Base-by-base conservation (phyloP, 106 monocot genomes). In the Phalaenopsis equestris region DNA sequence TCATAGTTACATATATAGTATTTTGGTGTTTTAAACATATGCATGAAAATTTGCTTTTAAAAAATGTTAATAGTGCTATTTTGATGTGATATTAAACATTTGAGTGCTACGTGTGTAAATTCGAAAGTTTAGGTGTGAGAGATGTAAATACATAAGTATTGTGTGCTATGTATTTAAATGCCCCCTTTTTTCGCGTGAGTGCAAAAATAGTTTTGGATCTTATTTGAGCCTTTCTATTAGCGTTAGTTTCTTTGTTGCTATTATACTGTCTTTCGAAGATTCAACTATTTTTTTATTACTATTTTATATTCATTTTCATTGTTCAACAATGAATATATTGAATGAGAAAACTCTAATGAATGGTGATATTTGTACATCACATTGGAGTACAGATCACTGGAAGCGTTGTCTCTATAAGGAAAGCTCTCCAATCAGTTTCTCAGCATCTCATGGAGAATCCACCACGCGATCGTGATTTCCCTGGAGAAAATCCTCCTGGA, bases 391-490 rank as follows among this genome's bases (percentile, higher is more conserved):
- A 89, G 89, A 78, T 89, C 24, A 70, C 73, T 38, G 89, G 89
- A 77, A 84, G 46, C 3, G 16, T 80, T 15, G 84, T 80, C 18
- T 89, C 89, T 41, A 85, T 87, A 18, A 87, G 75, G 73, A 90
- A 85, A 81, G 98, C 90, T 78, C 83, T 94, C 16, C 85, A 89
- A 79, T 81, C 82, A 38, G 88, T 99, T 48, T 89, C 92, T 58
- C 87, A 94, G 79, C 87, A 85, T 49, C 90, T 99, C 74, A 47
- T 93, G 8, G 88, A 92, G 37, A 87, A 90, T 75, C 97, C 89
- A 75, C 87, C 92, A 45, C 90, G 89, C 49, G 90, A 95, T 16
- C 76, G 74, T 75, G 93, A 88, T 82, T 84, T 86, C 52, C 47
- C 77, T 80, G 41, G 67, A 39, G 65, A 39, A 19, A 86, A 77